Percentiles rank a stretch among this genome's conserved stretches.
phyloP scores from a whole-genome alignment of 352 stramenopile species.

The Globisporangium acanthophoron region DNA sequence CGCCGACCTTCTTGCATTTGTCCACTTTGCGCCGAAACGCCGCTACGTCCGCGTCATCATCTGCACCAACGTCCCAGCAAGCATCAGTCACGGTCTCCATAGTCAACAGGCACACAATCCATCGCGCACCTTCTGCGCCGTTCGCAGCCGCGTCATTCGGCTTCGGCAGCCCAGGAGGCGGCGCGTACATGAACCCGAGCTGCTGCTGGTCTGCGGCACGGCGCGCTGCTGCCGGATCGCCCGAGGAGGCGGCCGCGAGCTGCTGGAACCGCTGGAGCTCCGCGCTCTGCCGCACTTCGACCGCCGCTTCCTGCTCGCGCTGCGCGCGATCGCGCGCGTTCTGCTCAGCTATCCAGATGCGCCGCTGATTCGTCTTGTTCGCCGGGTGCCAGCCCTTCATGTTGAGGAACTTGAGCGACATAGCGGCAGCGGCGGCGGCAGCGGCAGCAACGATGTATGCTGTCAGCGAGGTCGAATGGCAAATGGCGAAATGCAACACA shows the following conservation, averaged over 20 bases:
- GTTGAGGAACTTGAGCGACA: conserved; percentile 81
- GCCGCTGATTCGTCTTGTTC: conserved; percentile 81
- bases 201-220: conserved; percentile 42
- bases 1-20: conserved; percentile 11
- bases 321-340: conserved; percentile 40
- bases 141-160: conserved; percentile 27
- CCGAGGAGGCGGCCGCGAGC: conserved; percentile 40
- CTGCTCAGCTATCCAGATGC: conserved; percentile 82
- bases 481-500: background rate
- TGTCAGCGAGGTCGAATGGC: background rate
- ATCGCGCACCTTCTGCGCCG: conserved; percentile 1
- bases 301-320: conserved; percentile 51
- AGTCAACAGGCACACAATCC: background rate
- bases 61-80: background rate
- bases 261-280: conserved; percentile 53
- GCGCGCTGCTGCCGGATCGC: conserved; percentile 39
- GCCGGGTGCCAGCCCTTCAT: conserved; percentile 77
- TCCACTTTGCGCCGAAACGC: conserved; percentile 66
- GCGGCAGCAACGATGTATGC: background rate
- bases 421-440: conserved; percentile 10
- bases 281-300: conserved; percentile 57
- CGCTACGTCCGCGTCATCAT: conserved; percentile 32
- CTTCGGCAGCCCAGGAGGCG: conserved; percentile 58
- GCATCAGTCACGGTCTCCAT: background rate
- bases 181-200: conserved; percentile 72